A percentile compares a stretch with the other conserved stretches of the same genome.
Evolutionary conservation across 768 basidiomycete species (phyloP).

Genomic region (Leucocoprinus leucothites): DNA sequence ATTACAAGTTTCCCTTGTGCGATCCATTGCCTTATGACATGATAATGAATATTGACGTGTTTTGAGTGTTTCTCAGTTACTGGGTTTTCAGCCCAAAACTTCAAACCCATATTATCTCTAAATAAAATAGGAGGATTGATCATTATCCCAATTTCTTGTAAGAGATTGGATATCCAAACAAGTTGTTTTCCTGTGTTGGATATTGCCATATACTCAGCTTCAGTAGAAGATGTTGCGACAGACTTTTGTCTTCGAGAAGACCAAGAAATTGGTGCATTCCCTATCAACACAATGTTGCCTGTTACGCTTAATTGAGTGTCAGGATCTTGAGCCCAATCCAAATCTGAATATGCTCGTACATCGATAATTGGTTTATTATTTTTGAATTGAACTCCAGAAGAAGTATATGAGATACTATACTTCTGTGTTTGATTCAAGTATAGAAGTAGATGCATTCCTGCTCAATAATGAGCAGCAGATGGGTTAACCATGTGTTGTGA

Average conservation of each 20-base stretch:
- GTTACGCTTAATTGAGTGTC: conserved; percentile 18
- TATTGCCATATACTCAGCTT: conserved; percentile 23
- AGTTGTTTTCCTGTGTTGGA: conserved; percentile 16
- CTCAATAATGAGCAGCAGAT: conserved; percentile 2
- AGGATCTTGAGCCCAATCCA: conserved; percentile 12
- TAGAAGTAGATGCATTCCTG: neutral
- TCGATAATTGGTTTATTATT: conserved; percentile 3
- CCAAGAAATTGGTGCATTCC: conserved; percentile 19
- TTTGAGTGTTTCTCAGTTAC: conserved; percentile 19
- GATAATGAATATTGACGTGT: conserved; percentile 27
- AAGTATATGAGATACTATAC: neutral
- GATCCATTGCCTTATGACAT: conserved; percentile 23
- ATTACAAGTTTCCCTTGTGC: conserved; percentile 15
- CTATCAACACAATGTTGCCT: conserved; percentile 19
- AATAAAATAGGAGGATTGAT: neutral
- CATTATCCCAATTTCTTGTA: conserved; percentile 2
- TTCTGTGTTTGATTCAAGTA: conserved; percentile 7
- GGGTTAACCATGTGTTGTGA: conserved; percentile 14
- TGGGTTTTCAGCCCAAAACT: conserved; percentile 14
- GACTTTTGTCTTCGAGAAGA: conserved; percentile 15
- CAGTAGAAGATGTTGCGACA: conserved; percentile 18
- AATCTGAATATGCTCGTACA: neutral
- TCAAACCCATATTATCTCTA: conserved; percentile 14
- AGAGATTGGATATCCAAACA: conserved; percentile 10
- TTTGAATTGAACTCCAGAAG: no score